Evolutionary conservation across 768 basidiomycete species (phyloP).

Genomic region (Mycena olivaceomarginata): DNA sequence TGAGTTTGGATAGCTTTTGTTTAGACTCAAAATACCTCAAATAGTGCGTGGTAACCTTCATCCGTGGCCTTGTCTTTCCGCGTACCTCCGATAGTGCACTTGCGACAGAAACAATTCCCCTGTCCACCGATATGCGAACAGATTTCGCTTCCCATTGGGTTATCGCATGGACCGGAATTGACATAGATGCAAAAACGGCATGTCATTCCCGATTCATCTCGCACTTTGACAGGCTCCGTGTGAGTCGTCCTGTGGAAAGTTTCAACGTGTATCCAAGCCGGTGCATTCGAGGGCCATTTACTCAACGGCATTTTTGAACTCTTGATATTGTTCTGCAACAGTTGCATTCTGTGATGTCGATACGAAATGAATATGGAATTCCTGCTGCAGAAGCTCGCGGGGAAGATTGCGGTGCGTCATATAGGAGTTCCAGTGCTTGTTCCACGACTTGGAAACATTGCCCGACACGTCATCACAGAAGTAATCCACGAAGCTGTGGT

Average conservation of each 20-base stretch:
- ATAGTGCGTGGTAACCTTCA: slow-evolving; percentile 19
- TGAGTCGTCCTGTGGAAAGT: neutral
- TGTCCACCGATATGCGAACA: neutral
- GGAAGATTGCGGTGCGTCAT: neutral
- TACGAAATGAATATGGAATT: neutral
- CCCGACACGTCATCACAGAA: slow-evolving; percentile 1
- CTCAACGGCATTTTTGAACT: neutral
- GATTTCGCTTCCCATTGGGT: slow-evolving; percentile 11
- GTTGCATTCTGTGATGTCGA: neutral
- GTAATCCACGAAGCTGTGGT: slow-evolving; percentile 3
- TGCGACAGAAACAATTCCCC: slow-evolving; percentile 2
- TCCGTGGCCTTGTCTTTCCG: slow-evolving; percentile 42
- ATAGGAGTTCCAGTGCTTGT: slow-evolving; percentile 11
- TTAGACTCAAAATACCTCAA: neutral
- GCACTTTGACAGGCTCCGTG: neutral
- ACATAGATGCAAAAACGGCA: neutral
- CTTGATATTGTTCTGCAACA: neutral
- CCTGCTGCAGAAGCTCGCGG: neutral
- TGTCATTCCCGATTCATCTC: neutral
- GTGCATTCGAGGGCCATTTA: neutral
- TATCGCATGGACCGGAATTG: neutral
- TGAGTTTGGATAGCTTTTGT: neutral
- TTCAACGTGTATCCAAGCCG: too few species aligned
- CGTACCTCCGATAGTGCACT: slow-evolving; percentile 48
- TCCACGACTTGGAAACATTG: neutral